A percentile compares a stretch with the other conserved stretches of the same genome.
These are phyloP conservation scores for Corymbia maculata DNA, from an alignment of 345 rosid species.

Conservation along the genomic window DNA sequence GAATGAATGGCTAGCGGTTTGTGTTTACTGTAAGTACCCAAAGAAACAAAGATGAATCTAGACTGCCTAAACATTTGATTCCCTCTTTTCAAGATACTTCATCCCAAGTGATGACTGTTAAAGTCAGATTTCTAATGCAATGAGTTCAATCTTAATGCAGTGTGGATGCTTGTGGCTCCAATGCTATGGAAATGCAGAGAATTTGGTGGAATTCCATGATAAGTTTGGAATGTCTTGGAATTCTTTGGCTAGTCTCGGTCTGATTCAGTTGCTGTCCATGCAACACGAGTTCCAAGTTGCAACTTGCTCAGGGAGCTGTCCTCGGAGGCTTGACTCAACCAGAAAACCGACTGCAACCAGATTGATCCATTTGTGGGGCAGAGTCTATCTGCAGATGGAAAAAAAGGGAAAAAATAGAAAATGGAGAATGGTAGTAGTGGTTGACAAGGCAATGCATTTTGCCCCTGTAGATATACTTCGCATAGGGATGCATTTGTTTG, in stretches of 20 bases:
- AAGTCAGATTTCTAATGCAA: not conserved
- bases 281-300: not conserved
- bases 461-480: not conserved
- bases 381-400: not conserved
- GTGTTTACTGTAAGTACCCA: conserved; percentile 71
- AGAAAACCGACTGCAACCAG: not conserved
- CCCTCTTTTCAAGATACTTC: not conserved
- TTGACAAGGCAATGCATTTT: not conserved
- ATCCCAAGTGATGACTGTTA: not conserved
- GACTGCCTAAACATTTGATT: not conserved
- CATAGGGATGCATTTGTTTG: not conserved
- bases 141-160: not conserved
- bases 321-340: not conserved
- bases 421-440: not conserved
- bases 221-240: not conserved
- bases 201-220: not conserved
- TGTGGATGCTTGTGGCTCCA: not conserved
- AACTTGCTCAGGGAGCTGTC: not conserved
- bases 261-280: not conserved
- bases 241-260: not conserved
- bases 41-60: not conserved
- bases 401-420: not conserved
- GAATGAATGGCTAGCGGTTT: conserved; percentile 96
- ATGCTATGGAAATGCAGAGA: not conserved
- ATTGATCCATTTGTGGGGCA: not conserved